Percentiles rank a stretch among this genome's conserved stretches.
phyloP scores from a whole-genome alignment of 1,284 basidiomycete species.

The Pascua sp. region DNA sequence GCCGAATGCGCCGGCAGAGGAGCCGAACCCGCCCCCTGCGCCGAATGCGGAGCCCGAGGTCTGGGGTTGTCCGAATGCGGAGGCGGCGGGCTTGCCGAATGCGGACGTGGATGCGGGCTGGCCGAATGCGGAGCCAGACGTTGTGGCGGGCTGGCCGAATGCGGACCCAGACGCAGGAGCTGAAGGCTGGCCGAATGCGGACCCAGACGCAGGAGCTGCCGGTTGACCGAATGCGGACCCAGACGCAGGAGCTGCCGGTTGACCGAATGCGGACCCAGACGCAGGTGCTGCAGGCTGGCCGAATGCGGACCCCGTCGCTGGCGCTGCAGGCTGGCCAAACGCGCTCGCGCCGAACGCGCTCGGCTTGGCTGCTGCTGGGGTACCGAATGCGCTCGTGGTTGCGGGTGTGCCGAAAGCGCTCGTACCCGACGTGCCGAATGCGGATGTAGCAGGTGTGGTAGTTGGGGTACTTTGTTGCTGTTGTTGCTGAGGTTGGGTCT shows the following conservation, averaged over 20 bases:
- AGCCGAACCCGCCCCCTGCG: constrained; percentile 53
- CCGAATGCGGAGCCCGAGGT: constrained; percentile 2
- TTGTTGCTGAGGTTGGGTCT: background rate
- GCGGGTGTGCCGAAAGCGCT: background rate
- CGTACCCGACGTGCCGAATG: background rate
- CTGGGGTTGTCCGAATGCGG: no score
- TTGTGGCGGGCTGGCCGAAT: constrained; percentile 11
- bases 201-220: constrained; percentile 15
- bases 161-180: constrained; percentile 17
- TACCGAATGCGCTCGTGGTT: constrained; percentile 2
- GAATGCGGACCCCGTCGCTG: constrained; percentile 31
- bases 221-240: constrained; percentile 22
- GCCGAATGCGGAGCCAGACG: constrained; percentile 14
- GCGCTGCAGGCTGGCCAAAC: constrained; percentile 19
- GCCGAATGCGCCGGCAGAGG: constrained; percentile 39
- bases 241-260: constrained; percentile 12
- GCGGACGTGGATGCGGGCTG: constrained; percentile 22
- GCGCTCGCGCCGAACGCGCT: constrained; percentile 42
- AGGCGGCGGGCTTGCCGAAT: constrained; percentile 12
- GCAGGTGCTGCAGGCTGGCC: constrained; percentile 23
- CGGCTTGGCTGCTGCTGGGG: constrained; percentile 1
- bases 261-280: constrained; percentile 30
- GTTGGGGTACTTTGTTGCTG: background rate
- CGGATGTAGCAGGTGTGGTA: background rate
- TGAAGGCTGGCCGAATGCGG: constrained; percentile 1